Evolutionary conservation across 2,329 filamentous ascomycete genomes (phyloP), one percentile per base, ranked within the genome.

Genomic region (Colletotrichum liaoningense): DNA sequence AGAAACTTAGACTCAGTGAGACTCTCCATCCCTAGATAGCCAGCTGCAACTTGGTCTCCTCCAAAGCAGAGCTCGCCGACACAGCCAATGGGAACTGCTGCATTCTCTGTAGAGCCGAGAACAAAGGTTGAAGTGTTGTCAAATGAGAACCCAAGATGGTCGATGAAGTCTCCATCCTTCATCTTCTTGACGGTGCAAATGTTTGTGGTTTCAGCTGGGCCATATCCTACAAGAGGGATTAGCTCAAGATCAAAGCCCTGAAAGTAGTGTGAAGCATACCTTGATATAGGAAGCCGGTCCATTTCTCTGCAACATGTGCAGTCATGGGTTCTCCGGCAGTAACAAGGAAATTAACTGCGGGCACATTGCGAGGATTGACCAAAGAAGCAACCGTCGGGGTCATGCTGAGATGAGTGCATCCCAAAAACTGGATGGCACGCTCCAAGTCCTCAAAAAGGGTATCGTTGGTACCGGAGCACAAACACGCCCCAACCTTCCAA

Each of bases 1-100:
- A 96, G 86, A 72, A 97, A 94, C 77, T 92, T 94, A 14, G 87
- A 83, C 0, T 84, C 81, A 0, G 93, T 94, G 54, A 94, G 82
- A 4, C 88, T 86, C 0, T 90, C 87, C 80, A 89, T 86, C 70
- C 92, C 90, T 33, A 97, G 86, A 78, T 96, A 97, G 1, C 94
- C 94, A 52, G 88, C 86, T 55, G 91, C 92, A 5, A 98, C 90
- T 82, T 98, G 95, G 62, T 94, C 90, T 12, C 95, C 95, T 16
- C 94, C 95, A 80, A 97, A 97, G 78, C 94, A 97, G 7, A 97
- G 86, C 80, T 98, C 95, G 12, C 95, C 95, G 19, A 94, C 85
- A 75, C 90, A 93, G 3, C 95, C 94, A 7, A 89, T 80, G 0
- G 94, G 94, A 0, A 95, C 83, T 1, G 90, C 78, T 0, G 88